Evolutionary conservation across 2,329 filamentous ascomycete genomes (phyloP).

Genomic region (Colletotrichum limetticola): DNA sequence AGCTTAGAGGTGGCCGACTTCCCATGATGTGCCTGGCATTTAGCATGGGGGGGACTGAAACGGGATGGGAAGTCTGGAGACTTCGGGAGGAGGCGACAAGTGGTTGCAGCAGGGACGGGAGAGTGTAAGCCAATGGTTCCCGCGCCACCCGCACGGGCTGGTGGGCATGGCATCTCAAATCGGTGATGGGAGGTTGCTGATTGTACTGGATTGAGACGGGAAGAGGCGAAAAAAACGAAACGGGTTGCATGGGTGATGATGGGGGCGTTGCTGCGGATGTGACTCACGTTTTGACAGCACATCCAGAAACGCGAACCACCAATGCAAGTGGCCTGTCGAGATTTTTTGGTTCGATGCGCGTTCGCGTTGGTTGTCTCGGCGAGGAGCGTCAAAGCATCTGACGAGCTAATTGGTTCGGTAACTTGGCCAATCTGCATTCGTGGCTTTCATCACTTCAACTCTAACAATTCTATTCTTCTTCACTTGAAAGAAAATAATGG

Average conservation of each 20-base stretch:
- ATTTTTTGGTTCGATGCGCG: neutral
- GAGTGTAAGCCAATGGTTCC: slow-evolving; percentile 28
- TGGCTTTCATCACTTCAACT: neutral
- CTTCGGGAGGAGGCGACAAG: neutral
- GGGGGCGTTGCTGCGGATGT: slow-evolving; percentile 1
- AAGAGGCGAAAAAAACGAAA: neutral
- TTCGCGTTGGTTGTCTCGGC: slow-evolving; percentile 18
- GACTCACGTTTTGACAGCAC: slow-evolving; percentile 33
- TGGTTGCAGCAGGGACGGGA: slow-evolving; percentile 27
- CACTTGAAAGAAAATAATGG: too few species aligned
- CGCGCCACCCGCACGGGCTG: slow-evolving; percentile 24
- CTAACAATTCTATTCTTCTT: neutral
- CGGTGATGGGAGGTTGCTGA: neutral
- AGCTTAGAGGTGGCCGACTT: neutral
- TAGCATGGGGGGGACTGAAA: neutral
- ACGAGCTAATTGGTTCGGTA: neutral
- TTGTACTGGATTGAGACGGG: neutral
- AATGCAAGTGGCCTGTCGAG: neutral
- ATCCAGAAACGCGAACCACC: slow-evolving; percentile 7
- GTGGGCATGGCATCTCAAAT: slow-evolving; percentile 26
- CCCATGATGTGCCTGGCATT: slow-evolving; percentile 16
- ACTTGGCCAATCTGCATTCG: neutral
- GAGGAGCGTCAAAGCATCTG: neutral
- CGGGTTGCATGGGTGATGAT: slow-evolving; percentile 6
- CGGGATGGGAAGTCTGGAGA: neutral